Evolutionary conservation across 768 basidiomycete genomes (phyloP), one percentile per base, ranked within the genome.

Genomic region (Leccinum subgranulosum): DNA sequence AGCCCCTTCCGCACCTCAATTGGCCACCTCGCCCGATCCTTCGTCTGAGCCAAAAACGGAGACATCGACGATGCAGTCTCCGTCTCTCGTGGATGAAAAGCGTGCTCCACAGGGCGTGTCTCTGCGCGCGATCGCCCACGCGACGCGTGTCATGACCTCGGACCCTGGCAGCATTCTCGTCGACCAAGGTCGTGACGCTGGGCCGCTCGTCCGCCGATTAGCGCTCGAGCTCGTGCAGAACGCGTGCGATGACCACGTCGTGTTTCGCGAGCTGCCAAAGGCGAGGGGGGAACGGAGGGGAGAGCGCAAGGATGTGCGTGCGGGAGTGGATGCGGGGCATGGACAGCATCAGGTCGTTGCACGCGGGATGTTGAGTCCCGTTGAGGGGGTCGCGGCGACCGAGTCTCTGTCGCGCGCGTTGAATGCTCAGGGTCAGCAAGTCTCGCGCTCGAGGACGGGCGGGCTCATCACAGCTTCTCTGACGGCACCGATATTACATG

Each of bases 131-230:
- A 91, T 94, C 54, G 81, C 83, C 17, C 86, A 92, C 54, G 90
- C 92, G 1, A 93, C 88, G 1, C 84, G 92, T 3, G 87, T 93
- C n/a, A 92, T 94, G 90, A 88, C 88, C 0, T 79, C 84, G 3
- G 90, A 90, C 63, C 81, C 91, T 0, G 76, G 80, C 12, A 90
- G 89, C 61, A 83, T 94, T 55, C 80, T 94, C 10, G 79, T 81
- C 0, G 87, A 92, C 68, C 80, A 84, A 56, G 90, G 88, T 0
- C 75, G 70, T 4, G 89, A 88, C 10, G 84, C 86, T 0, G 77
- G 81, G 8, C 74, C 79, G 0, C 74, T 88, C n/a, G 77, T 93
- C 36, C 79, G 81, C 1, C 71, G 72, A 27, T 77, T 91, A 3
- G 91, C 92, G 1, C 75, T 88, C 55, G 81, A 83, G 41, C 81